Evolutionary conservation across 768 basidiomycete species (phyloP).

Genomic region (Cystobasidium ongulense): DNA sequence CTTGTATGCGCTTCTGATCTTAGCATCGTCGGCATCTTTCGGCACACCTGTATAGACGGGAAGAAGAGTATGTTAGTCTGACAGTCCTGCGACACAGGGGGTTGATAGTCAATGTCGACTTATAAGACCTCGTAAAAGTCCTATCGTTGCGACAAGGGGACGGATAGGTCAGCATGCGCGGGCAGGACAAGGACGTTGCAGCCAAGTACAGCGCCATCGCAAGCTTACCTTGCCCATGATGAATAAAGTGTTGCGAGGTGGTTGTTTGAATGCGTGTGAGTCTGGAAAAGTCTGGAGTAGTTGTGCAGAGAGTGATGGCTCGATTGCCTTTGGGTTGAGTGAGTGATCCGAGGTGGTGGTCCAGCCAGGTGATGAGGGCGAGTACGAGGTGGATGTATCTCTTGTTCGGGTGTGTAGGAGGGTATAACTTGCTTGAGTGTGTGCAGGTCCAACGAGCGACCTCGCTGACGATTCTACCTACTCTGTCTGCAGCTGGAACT

Average conservation of each 20-base stretch:
- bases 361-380: too few species aligned
- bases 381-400: too few species aligned
- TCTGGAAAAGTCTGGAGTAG: not conserved
- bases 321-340: not conserved
- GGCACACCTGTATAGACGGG: slow-evolving; percentile 51
- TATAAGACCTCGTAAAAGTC: slow-evolving; percentile 32
- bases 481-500: not conserved
- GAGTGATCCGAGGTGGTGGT: too few species aligned
- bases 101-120: not conserved
- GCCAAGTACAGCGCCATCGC: not conserved
- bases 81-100: not conserved
- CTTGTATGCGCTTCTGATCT: slow-evolving; percentile 92
- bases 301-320: not conserved
- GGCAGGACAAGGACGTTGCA: not conserved
- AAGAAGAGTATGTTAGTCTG: not conserved
- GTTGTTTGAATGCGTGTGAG: not conserved
- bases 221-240: slow-evolving; percentile 23
- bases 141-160: not conserved
- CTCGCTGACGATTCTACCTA: too few species aligned
- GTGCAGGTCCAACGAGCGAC: too few species aligned
- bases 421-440: too few species aligned
- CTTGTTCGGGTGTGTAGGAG: too few species aligned
- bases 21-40: slow-evolving; percentile 62
- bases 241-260: not conserved
- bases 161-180: not conserved